Evolutionary conservation across 352 stramenopile species (phyloP).

Genomic region (Globisporangium mamillatum): DNA sequence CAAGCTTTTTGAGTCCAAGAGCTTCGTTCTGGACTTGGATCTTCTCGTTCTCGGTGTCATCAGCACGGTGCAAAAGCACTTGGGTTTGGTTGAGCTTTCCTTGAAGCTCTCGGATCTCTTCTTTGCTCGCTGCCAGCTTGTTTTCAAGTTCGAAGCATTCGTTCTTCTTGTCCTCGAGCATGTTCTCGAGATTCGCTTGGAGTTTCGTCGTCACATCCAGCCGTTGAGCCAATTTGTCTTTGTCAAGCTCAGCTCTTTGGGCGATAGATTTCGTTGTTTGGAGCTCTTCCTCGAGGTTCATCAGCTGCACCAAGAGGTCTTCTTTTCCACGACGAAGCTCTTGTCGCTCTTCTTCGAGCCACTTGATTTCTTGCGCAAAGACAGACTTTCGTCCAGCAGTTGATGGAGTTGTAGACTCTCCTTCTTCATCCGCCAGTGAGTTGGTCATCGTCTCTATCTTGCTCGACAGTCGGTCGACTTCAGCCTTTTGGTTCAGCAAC

Average conservation of each 20-base stretch:
- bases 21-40: slow-evolving; percentile 60
- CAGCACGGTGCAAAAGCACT: slow-evolving; percentile 38
- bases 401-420: slow-evolving; percentile 12
- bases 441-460: slow-evolving; percentile 31
- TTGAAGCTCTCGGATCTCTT: slow-evolving; percentile 38
- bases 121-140: slow-evolving; percentile 45
- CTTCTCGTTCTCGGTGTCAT: slow-evolving; percentile 68
- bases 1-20: slow-evolving; percentile 44
- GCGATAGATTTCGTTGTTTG: slow-evolving; percentile 37
- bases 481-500: slow-evolving; percentile 46
- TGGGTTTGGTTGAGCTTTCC: slow-evolving; percentile 39
- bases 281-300: slow-evolving; percentile 58
- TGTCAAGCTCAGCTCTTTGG: slow-evolving; percentile 37
- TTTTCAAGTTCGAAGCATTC: slow-evolving; percentile 38
- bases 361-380: slow-evolving; percentile 67
- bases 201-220: slow-evolving; percentile 31
- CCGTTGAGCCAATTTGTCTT: slow-evolving; percentile 48
- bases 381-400: slow-evolving; percentile 27
- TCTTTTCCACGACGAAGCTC: slow-evolving; percentile 56
- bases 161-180: slow-evolving; percentile 57
- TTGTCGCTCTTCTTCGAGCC: slow-evolving; percentile 65
- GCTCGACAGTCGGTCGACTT: slow-evolving; percentile 51
- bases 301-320: slow-evolving; percentile 47
- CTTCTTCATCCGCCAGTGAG: slow-evolving; percentile 9
- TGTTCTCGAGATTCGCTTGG: slow-evolving; percentile 37